phyloP scores from a whole-genome alignment of 2,329 filamentous ascomycete genomes.

The Diaporthe ilicicola region DNA sequence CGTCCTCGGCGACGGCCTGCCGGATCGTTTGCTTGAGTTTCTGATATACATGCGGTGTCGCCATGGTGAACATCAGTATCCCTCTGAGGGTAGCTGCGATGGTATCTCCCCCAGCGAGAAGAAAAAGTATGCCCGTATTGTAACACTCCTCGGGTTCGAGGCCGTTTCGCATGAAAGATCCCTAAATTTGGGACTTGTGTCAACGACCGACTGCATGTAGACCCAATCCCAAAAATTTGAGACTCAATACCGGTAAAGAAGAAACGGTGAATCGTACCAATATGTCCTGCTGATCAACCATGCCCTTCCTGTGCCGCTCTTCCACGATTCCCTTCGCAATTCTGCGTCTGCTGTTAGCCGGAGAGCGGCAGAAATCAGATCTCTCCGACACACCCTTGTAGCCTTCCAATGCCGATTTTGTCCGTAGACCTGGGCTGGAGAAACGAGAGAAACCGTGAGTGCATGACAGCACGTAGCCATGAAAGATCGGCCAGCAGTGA shows the following conservation, averaged over 20 bases:
- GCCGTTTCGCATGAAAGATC: not conserved
- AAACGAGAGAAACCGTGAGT: not conserved
- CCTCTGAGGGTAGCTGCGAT: not conserved
- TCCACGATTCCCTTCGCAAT: not conserved
- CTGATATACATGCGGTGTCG: not conserved
- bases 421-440: not conserved
- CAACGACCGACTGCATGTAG: too few species aligned
- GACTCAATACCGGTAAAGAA: too few species aligned
- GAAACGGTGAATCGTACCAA: not conserved
- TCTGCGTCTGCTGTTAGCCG: not conserved
- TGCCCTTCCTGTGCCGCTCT: not conserved
- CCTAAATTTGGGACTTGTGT: not conserved
- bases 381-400: not conserved
- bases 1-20: not conserved
- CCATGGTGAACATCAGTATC: not conserved
- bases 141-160: not conserved
- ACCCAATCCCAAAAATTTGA: too few species aligned
- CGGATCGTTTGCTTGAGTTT: not conserved
- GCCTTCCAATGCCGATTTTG: not conserved
- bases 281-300: not conserved
- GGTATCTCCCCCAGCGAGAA: constrained; percentile 3
- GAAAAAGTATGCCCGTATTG: not conserved
- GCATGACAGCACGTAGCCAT: not conserved
- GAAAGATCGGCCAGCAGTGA: not conserved
- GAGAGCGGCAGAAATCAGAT: too few species aligned